phyloP scores from a whole-genome alignment of 2,329 filamentous ascomycete species.

The Akanthomyces lecanii region DNA sequence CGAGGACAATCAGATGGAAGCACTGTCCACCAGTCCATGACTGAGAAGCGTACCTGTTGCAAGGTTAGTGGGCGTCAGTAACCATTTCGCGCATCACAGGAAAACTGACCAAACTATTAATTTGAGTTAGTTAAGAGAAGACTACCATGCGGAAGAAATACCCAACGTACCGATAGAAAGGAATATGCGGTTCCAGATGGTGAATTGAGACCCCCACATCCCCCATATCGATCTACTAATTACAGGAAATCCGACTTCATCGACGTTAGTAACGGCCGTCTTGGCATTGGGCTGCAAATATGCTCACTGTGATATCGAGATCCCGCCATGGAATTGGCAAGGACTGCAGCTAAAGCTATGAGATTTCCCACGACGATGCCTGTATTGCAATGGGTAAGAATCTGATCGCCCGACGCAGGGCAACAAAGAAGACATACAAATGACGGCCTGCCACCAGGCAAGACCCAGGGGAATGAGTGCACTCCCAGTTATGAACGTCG shows the following conservation, averaged over 20 bases:
- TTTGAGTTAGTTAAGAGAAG: constrained; percentile 4
- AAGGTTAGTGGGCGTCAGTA: background rate
- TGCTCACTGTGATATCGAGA: constrained; percentile 37
- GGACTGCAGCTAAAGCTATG: constrained; percentile 35
- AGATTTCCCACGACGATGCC: constrained; percentile 36
- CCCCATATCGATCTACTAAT: constrained; percentile 37
- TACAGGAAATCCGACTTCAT: constrained; percentile 36
- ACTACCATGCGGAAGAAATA: background rate
- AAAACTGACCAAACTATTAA: constrained; percentile 24
- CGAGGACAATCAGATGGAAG: constrained; percentile 41
- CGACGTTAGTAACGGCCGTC: background rate
- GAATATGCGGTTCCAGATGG: constrained; percentile 40
- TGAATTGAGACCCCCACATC: constrained; percentile 40
- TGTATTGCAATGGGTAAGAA: background rate
- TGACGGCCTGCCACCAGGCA: constrained; percentile 40
- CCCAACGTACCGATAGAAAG: constrained; percentile 34
- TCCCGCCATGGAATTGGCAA: constrained; percentile 41
- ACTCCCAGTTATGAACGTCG: constrained; percentile 38
- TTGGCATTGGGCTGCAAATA: background rate
- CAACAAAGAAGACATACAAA: constrained; percentile 26
- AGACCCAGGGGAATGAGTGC: constrained; percentile 39
- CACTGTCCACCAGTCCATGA: constrained; percentile 45
- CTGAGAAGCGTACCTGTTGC: constrained; percentile 38
- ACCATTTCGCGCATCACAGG: background rate
- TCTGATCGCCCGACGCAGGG: background rate